Base-by-base conservation (phyloP, 257 asterid species). In the Knoxia roxburghii region DNA sequence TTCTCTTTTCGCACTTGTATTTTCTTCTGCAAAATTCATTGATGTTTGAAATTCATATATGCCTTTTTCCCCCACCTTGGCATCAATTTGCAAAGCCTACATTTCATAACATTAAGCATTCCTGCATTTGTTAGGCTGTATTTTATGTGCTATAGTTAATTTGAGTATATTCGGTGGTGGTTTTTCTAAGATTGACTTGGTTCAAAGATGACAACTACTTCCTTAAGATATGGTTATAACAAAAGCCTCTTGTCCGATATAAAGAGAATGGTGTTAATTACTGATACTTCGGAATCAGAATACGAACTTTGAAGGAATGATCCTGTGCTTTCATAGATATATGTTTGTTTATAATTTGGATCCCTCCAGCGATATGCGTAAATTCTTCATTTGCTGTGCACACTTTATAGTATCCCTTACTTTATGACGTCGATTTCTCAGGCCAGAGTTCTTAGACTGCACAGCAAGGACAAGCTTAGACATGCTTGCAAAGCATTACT, bases 381-480 rank as follows among this genome's bases (percentile, higher is more conserved):
- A 27, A 13, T 57, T 9, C 24, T 17, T 30, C 20, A 30, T 58
- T 58, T 3, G 17, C 64, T 18, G 21, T 0, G n/a, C n/a, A n/a
- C n/a, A n/a, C n/a, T n/a, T n/a, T 58, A 17, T 61, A 37, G 57
- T 39, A 61, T 61, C 30, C 35, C 71, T 72, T 14, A 54, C 26
- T 24, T 23, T 50, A 12, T 49, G 26, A 33, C 57, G 27, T 72
- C 71, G 64, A 64, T 80, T 68, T 56, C 71, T 71, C 95, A 92
- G 98, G 72, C 98, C 98, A 11, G 95, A 82, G 71, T 78, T 64
- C 78, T 64, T 92, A 61, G 95, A 92, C 76, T 92, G 98, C 90
- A 87, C 96, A 23, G 97, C 97, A 67, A 87, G 95, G 84, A 92
- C 98, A 56, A 86, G 91, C 75, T 74, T 92, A 75, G 97, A 92